phyloP scores from a whole-genome alignment of 2,329 filamentous ascomycete species.

The Diaporthe batatas region DNA sequence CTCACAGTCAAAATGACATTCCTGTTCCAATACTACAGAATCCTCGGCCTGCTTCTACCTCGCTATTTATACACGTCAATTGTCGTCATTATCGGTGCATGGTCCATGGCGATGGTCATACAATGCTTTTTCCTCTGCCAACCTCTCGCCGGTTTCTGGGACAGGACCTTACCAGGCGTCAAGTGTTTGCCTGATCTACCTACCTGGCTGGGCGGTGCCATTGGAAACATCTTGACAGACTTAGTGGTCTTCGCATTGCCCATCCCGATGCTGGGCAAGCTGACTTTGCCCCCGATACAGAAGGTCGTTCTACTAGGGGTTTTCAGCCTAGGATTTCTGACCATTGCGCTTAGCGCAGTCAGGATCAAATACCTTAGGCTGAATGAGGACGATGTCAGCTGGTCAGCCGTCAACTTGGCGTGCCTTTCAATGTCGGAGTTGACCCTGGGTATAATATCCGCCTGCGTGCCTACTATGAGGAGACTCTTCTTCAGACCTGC shows the following conservation, averaged over 20 bases:
- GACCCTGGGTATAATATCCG: conserved; percentile 16
- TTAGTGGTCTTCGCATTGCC: neutral
- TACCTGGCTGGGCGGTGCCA: neutral
- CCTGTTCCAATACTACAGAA: conserved; percentile 12
- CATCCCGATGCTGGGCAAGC: conserved; percentile 9
- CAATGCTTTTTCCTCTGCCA: conserved; percentile 15
- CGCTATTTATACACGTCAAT: conserved; percentile 11
- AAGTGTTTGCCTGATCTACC: conserved; percentile 1
- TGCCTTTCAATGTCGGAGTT: conserved; percentile 17
- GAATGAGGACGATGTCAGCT: conserved; percentile 13
- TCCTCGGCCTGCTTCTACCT: neutral
- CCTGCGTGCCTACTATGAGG: conserved; percentile 13
- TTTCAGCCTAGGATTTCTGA: conserved; percentile 1
- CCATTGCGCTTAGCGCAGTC: conserved; percentile 1
- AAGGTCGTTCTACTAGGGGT: neutral
- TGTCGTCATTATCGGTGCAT: neutral
- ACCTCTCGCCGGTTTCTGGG: conserved; percentile 14
- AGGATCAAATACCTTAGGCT: conserved; percentile 22
- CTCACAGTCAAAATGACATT: conserved; percentile 11
- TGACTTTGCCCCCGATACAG: neutral
- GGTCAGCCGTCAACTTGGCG: neutral
- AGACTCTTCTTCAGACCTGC: conserved; percentile 3
- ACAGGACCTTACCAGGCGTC: neutral
- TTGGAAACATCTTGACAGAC: conserved; percentile 13
- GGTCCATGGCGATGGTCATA: neutral